Evolutionary conservation across 1,139 yeast species (phyloP), one percentile per base, ranked within the genome.

Genomic region (Suhomyces terraborum): DNA sequence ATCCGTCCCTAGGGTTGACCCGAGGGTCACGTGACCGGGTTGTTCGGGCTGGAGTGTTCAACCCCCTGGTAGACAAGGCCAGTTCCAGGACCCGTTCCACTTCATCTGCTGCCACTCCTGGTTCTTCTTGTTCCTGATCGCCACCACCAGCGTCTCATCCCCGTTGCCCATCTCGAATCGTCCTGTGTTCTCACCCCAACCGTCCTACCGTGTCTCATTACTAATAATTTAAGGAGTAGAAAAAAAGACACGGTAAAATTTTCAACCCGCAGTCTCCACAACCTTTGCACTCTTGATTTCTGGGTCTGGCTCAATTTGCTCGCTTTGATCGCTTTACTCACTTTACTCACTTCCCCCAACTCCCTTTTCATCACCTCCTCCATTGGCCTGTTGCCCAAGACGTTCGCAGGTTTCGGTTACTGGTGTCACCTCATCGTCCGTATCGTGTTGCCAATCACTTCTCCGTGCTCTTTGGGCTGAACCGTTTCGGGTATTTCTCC

Each of bases 191-290:
- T 8, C 25, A 23, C 25, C 6, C 6, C 12, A 23, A 7, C 14
- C 25, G 10, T 17, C 29, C 17, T 23, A 28, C 10, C 19, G 13
- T 16, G 18, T 22, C 35, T 19, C 23, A 18, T 35, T 35, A 29
- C 25, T 35, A 32, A 27, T 34, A n/a, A 6, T 41, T 35, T 29
- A 33, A 35, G 40, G 35, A 36, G 41, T 38, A 35, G 42, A 35
- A 29, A 35, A 30, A 36, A 41, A 46, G 26, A 41, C 28, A 32
- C 36, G 30, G 25, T 38, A 36, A 38, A 42, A 34, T 32, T 41
- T 41, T 30, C 41, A 40, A 27, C 23, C 45, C 41, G 38, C 37
- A 24, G 35, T 35, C 13, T 6, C 27, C 10, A 23, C 24, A 10
- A 25, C 20, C 9, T 24, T 28, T 13, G 25, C 24, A n/a, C n/a